Conservation (phyloP, 2,329 filamentous ascomycete species). For the Tolypocladium pustulatum region DNA sequence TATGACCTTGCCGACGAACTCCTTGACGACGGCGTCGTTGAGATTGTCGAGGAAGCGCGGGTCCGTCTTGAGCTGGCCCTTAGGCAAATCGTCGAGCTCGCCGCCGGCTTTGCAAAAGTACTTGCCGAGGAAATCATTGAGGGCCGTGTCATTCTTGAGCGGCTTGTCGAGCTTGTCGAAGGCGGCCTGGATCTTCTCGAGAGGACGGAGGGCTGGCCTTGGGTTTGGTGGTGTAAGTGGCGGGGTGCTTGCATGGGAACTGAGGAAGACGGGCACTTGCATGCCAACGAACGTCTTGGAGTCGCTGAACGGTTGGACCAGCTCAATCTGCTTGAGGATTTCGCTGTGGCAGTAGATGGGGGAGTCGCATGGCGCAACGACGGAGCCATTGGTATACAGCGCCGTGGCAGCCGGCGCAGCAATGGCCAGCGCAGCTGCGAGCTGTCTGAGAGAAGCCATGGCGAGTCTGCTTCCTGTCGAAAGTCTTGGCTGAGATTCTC, state of each 20-base stretch:
- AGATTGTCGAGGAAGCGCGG: slow-evolving; percentile 47
- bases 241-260: too few species aligned
- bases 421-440: slow-evolving; percentile 16
- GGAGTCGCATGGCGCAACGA: slow-evolving; percentile 55
- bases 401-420: slow-evolving; percentile 24
- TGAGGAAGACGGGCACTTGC: slow-evolving; percentile 26
- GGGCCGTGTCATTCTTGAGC: slow-evolving; percentile 50
- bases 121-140: slow-evolving; percentile 49
- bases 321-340: slow-evolving; percentile 49
- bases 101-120: slow-evolving; percentile 55
- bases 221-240: neutral
- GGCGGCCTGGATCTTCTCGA: slow-evolving; percentile 50
- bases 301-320: slow-evolving; percentile 53
- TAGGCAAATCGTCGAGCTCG: slow-evolving; percentile 46
- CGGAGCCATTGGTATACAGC: slow-evolving; percentile 49
- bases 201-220: slow-evolving; percentile 48
- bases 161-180: slow-evolving; percentile 50
- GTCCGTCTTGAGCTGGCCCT: slow-evolving; percentile 40
- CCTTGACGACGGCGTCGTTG: slow-evolving; percentile 44
- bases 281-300: slow-evolving; percentile 65
- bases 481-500: neutral
- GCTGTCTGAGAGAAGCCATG: slow-evolving; percentile 9
- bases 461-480: neutral
- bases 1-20: slow-evolving; percentile 55
- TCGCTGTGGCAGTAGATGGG: slow-evolving; percentile 58